A percentile compares a stretch with the other conserved stretches of the same genome.
phyloP scores from a whole-genome alignment of 106 monocot genomes.

The Amphibolis antarctica region DNA sequence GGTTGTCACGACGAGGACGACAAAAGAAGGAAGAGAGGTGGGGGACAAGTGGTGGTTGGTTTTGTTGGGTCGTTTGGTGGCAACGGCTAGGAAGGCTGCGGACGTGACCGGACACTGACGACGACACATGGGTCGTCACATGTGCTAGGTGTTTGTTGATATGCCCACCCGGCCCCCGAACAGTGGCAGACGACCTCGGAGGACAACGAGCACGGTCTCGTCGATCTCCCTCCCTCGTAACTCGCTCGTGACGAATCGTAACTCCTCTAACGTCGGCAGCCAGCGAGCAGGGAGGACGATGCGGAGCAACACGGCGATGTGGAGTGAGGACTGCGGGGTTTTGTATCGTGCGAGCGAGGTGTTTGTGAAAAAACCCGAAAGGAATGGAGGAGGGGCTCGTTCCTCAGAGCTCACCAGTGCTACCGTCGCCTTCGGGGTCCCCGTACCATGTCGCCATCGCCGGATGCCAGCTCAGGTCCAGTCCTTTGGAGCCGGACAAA shows the following conservation, averaged over 20 bases:
- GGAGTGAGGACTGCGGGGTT: too few species aligned
- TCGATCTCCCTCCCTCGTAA: too few species aligned
- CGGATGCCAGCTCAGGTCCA: conserved; percentile 58
- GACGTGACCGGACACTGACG: neutral
- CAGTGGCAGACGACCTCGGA: too few species aligned
- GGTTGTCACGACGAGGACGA: neutral
- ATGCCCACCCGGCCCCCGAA: too few species aligned
- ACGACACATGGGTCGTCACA: neutral
- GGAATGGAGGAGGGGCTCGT: neutral
- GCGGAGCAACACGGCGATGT: too few species aligned
- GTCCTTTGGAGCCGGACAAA: neutral
- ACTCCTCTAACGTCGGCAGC: too few species aligned
- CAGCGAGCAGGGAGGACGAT: too few species aligned
- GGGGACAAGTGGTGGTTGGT: too few species aligned
- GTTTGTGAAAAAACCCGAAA: neutral
- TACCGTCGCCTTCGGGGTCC: conserved; percentile 88
- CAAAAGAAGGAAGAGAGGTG: too few species aligned
- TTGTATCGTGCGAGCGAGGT: too few species aligned
- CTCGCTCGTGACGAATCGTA: neutral
- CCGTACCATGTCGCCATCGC: conserved; percentile 98
- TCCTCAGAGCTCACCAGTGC: conserved; percentile 68
- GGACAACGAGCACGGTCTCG: too few species aligned
- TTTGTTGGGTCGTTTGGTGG: neutral
- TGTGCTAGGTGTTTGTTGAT: too few species aligned
- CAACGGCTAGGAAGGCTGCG: neutral